Conservation (phyloP, 2,329 filamentous ascomycete genomes). For the Emydomyces testavorans region DNA sequence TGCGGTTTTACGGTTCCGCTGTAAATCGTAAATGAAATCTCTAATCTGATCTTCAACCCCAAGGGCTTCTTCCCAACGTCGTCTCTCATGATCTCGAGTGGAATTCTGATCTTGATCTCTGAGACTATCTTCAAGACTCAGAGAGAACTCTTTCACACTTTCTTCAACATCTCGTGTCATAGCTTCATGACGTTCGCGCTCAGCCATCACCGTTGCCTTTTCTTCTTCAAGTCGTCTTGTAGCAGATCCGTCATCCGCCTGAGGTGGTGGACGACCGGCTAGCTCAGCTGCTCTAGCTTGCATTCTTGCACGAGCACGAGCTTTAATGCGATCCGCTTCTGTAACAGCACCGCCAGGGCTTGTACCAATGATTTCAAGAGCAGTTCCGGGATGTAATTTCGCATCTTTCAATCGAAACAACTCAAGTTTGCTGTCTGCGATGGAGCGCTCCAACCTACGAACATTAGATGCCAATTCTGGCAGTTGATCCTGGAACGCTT, state of each 20-base stretch:
- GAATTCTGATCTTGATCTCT: slow-evolving; percentile 68
- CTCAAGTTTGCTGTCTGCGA: slow-evolving; percentile 82
- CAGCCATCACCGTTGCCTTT: slow-evolving; percentile 63
- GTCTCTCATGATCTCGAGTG: slow-evolving; percentile 74
- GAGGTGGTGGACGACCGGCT: slow-evolving; percentile 67
- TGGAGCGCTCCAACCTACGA: slow-evolving; percentile 77
- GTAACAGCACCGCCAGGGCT: slow-evolving; percentile 84
- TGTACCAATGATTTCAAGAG: slow-evolving; percentile 74
- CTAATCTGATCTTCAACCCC: slow-evolving; percentile 94
- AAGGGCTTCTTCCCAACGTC: slow-evolving; percentile 89
- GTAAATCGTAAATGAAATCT: slow-evolving; percentile 95
- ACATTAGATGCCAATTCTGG: slow-evolving; percentile 89
- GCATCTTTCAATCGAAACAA: slow-evolving; percentile 88
- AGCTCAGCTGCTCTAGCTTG: slow-evolving; percentile 89
- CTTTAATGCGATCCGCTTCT: slow-evolving; percentile 87
- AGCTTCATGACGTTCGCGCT: slow-evolving; percentile 86
- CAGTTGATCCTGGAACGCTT: slow-evolving; percentile 75
- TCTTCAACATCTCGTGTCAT: slow-evolving; percentile 98
- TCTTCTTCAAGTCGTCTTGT: slow-evolving; percentile 83
- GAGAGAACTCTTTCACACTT: slow-evolving; percentile 78
- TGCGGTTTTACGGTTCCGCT: slow-evolving; percentile 69
- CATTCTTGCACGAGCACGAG: slow-evolving; percentile 95
- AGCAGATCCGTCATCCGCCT: slow-evolving; percentile 59
- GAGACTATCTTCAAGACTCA: slow-evolving; percentile 72
- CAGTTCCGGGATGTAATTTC: slow-evolving; percentile 75